Evolutionary conservation across 2,329 filamentous ascomycete genomes (phyloP), one percentile per base, ranked within the genome.

Genomic region (Whalleya microplaca): DNA sequence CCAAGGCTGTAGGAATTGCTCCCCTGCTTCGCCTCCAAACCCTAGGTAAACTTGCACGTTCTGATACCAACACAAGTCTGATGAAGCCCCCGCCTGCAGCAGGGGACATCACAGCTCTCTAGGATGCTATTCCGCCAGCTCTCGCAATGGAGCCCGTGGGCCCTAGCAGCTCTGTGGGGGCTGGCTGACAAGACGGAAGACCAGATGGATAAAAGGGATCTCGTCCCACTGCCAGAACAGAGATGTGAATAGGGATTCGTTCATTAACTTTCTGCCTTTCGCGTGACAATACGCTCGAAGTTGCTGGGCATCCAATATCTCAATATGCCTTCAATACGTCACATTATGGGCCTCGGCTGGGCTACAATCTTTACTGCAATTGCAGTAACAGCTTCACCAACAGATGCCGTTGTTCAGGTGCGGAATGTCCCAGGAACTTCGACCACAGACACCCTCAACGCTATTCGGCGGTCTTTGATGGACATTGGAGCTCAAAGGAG

Each of bases 391-490:
- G 46, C 45, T 16, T 21, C 56, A 16, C 43, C 48, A 18, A 41
- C 53, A 18, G 55, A 58, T 45, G 10, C 59, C 41, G 48, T n/a
- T 16, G 41, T 72, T n/a, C 55, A 63, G 23, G 62, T 65, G 42
- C 68, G 66, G 40, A 66, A 66, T 58, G 50, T 29, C 29, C 56
- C 54, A 42, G 61, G 55, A 2, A 41, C 49, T 50, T 56, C 68
- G 14, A 55, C 63, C 5, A 48, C 49, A 23, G 48, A 67, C 40
- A 68, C 69, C 2, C 45, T 70, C 2, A 51, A 43, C 19, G 61
- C 58, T 16, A 41, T 73, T 41, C 59, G 56, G 10, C 63, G 67
- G 29, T 65, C 69, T 9, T 55, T 70, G 29, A 19, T 52, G 1
- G 46, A 48, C 3, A 43, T 67, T 21, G 45, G 56, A 14, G 52